Base-by-base conservation (phyloP, 2,329 filamentous ascomycete species). In the Stagonosporopsis rhizophila region DNA sequence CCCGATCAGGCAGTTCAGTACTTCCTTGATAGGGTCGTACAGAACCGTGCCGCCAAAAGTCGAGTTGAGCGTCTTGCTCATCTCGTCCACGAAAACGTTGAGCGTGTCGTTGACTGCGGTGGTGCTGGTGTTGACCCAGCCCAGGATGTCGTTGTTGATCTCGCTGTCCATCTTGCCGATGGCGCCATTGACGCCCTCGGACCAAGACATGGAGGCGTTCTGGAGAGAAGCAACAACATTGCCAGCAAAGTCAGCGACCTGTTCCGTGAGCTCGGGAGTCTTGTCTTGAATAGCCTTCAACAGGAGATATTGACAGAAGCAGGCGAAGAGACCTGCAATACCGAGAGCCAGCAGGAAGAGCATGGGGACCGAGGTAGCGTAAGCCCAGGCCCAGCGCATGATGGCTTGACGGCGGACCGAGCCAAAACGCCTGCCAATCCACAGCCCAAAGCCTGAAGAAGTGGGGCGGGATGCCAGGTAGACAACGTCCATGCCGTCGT, bases 341-440 rank as follows among this genome's bases (percentile, higher is more conserved):
- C 89, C 93, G 37, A 97, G 86, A 5, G 89, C 88, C 6, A 97
- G 83, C 6, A 97, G 85, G 68, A 97, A 93, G n/a, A 97, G 80
- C 17, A 92, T 93, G 0, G 91, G 86, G 0, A 89, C 78, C 0
- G 92, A 92, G 0, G 92, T 96, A n/a, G 87, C 88, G 72, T 97
- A 97, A 8, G 93, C 90, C 60, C 95, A 81, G 48, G 87, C 86
- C 92, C 93, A 97, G 59, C 93, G 87, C 9, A 87, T 83, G 38
- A 96, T 82, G 41, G 90, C 85, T 74, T 92, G 88, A 47, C 85
- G 83, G 64, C 88, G 83, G 69, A 77, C 77, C 78, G 75, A 85
- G 49, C 84, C 85, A 77, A 94, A 87, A 55, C 80, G 83, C 47
- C 83, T 83, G 6, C 90, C 86, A 19, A 90, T 66, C 76, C 85